Evolutionary conservation across 2,329 filamentous ascomycete species (phyloP), one percentile per base, ranked within the genome.

Genomic region (Exserohilum rostratum): DNA sequence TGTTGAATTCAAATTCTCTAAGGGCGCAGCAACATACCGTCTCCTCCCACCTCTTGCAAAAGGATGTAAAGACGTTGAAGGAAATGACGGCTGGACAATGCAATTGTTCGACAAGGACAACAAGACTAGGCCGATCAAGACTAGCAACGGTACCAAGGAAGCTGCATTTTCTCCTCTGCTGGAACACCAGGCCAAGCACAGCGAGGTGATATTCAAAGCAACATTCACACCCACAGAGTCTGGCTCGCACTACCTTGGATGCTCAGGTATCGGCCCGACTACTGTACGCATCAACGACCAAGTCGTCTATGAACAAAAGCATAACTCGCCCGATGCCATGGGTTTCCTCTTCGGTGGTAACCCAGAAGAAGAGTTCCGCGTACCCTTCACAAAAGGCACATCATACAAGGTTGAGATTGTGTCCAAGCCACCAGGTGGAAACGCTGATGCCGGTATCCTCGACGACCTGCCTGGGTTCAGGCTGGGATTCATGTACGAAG

Each of bases 341-440:
- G 82, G 83, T 3, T 90, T 90, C 78, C 87, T 89, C 57, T 85
- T 87, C 17, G 80, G 79, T 15, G 87, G 83, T 2, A 89, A 86
- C 0, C 76, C 82, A 3, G 87, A 90, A 68, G 84, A 89, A 61
- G 82, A 82, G 42, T 86, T 86, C 11, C 77, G 76, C 1, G 80
- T 85, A 50, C 71, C 82, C 4, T 78, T 90, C 49, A 82, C 82
- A 56, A 83, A 83, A 62, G 86, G 84, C 7, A 78, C 85, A 60
- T 78, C 79, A 0, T 90, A 90, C 76, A 66, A 82, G 46, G 81
- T 85, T 57, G 77, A 83, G 0, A 80, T 87, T 25, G 80, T 86
- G 60, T 80, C 89, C 18, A 79, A 81, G 20, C 82, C 85, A 12
- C 82, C 87, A 62, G 38, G 82, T 3, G 84, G 85, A 65, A 58